Evolutionary conservation across 768 basidiomycete species (phyloP).

Genomic region (Amylocystis lapponica): DNA sequence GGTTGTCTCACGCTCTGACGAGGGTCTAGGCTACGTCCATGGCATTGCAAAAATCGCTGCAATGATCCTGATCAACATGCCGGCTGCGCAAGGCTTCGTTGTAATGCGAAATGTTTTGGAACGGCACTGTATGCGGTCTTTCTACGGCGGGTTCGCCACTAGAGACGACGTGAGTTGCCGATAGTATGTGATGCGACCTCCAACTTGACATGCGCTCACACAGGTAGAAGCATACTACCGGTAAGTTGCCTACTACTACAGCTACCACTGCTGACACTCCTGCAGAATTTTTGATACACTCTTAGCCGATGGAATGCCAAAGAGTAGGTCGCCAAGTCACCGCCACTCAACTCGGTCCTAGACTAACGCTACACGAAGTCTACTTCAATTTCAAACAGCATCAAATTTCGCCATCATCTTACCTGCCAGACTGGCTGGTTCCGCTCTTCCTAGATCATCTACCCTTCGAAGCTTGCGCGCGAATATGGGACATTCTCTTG

Average conservation of each 20-base stretch:
- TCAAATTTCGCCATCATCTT: conserved; percentile 80
- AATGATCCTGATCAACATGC: conserved; percentile 83
- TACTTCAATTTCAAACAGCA: conserved; percentile 95
- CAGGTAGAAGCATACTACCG: conserved; percentile 91
- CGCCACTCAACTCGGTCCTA: background rate
- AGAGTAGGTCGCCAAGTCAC: conserved; percentile 68
- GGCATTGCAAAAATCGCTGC: conserved; percentile 75
- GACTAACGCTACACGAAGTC: conserved; percentile 38
- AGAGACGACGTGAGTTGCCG: conserved; percentile 67
- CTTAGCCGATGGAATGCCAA: conserved; percentile 90
- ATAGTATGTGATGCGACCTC: conserved; percentile 4
- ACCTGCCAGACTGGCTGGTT: conserved; percentile 77
- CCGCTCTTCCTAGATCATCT: conserved; percentile 80
- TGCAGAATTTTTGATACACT: conserved; percentile 86
- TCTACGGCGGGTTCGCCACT: conserved; percentile 66
- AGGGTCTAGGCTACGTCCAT: conserved; percentile 67
- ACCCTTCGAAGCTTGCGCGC: conserved; percentile 87
- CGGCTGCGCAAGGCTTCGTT: conserved; percentile 67
- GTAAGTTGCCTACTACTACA: conserved; percentile 30
- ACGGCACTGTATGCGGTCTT: conserved; percentile 78
- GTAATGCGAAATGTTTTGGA: conserved; percentile 83
- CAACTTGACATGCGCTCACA: conserved; percentile 13
- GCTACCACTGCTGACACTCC: conserved; percentile 10
- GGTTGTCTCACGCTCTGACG: conserved; percentile 81
- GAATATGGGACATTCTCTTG: conserved; percentile 83